A percentile compares a stretch with the other conserved stretches of the same genome.
These are phyloP conservation scores for Rhodosporidiobolus odoratus DNA, from an alignment of 768 basidiomycete genomes.

Conservation along the genomic window DNA sequence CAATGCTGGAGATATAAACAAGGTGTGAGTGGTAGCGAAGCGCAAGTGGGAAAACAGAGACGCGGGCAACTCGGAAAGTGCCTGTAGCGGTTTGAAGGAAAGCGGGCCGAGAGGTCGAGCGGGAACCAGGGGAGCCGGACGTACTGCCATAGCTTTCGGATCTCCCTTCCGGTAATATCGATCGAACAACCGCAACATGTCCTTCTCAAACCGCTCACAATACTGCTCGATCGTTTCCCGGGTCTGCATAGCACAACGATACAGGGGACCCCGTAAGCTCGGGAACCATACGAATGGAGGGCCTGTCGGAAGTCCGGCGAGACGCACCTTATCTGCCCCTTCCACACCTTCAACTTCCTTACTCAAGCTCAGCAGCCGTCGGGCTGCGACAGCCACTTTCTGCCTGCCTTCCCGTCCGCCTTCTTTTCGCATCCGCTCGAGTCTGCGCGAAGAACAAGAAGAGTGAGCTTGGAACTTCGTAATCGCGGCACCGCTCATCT, in stretches of 20 bases:
- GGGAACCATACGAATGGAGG: too few relatives aligned
- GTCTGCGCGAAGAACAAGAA: conserved; percentile 43
- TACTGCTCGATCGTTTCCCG: conserved; percentile 90
- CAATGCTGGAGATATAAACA: conserved; percentile 63
- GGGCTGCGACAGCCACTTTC: conserved; percentile 77
- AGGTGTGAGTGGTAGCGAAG: conserved; percentile 35
- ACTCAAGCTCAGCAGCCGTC: conserved; percentile 77
- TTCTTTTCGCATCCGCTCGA: conserved; percentile 75
- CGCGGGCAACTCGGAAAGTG: neutral
- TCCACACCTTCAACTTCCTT: conserved; percentile 83
- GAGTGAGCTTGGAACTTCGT: too few relatives aligned
- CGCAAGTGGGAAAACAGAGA: neutral
- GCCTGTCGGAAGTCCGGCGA: neutral
- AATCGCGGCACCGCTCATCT: too few relatives aligned
- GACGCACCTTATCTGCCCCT: conserved; percentile 66
- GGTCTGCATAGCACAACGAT: conserved; percentile 53
- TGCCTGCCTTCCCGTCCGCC: conserved; percentile 76
- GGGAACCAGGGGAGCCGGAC: conserved; percentile 26
- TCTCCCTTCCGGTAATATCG: conserved; percentile 92
- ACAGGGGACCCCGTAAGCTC: neutral
- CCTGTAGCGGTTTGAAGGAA: neutral
- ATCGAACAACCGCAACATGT: conserved; percentile 93
- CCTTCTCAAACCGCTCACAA: conserved; percentile 98
- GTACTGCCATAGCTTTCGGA: conserved; percentile 98
- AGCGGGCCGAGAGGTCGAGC: conserved; percentile 38